Percentiles rank a stretch among this genome's conserved stretches.
Conservation (phyloP, 2,329 filamentous ascomycete genomes). For the Aspergillus hiratsukae region DNA sequence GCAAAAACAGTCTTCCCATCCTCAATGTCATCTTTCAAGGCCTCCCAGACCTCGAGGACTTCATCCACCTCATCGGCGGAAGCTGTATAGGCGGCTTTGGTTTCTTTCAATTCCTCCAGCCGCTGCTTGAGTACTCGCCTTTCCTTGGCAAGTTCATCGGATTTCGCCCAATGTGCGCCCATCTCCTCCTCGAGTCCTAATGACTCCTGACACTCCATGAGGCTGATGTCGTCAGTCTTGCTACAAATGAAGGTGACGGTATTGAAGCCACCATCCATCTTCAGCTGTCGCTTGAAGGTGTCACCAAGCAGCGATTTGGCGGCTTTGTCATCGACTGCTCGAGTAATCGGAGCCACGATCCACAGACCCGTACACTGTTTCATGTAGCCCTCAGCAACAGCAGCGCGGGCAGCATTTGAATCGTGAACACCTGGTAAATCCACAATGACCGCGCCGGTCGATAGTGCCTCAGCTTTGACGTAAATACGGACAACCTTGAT, state of each 20-base stretch:
- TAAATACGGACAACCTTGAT: conserved; percentile 21
- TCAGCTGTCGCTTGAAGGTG: conserved; percentile 55
- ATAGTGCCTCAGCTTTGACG: conserved; percentile 5
- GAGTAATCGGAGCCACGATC: conserved; percentile 41
- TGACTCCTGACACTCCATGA: conserved; percentile 42
- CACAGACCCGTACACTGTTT: conserved; percentile 10
- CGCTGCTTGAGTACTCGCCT: background rate
- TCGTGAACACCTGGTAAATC: conserved; percentile 9
- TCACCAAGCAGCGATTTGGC: conserved; percentile 55
- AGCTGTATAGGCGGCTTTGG: background rate
- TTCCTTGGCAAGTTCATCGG: background rate
- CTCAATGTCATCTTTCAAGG: background rate
- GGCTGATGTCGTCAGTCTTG: conserved; percentile 59
- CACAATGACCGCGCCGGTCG: conserved; percentile 8
- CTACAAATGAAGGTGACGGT: conserved; percentile 58
- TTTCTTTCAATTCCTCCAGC: background rate
- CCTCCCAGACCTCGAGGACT: background rate
- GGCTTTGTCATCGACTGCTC: conserved; percentile 57
- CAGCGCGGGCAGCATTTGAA: conserved; percentile 9
- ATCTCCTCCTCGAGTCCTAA: conserved; percentile 29
- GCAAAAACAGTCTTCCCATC: background rate
- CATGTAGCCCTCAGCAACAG: conserved; percentile 9
- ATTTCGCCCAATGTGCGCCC: background rate
- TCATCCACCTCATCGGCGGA: background rate
- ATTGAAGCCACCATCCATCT: conserved; percentile 54